These are phyloP conservation scores for Backusella circina DNA, from an alignment of 192 early-diverging fungal genomes.

Conservation along the genomic window DNA sequence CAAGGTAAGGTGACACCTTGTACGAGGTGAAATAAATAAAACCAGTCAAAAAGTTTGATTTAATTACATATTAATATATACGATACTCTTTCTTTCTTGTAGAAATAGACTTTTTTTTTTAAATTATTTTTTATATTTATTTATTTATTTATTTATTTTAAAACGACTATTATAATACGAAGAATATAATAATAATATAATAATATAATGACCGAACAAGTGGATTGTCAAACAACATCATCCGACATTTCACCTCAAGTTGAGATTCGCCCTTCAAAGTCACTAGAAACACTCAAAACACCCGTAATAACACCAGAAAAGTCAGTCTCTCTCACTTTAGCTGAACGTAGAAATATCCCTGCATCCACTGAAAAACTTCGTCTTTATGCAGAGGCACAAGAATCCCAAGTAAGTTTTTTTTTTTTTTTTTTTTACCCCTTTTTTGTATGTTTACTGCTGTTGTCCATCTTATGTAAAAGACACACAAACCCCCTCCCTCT, in stretches of 20 bases:
- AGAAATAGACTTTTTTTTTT: not conserved
- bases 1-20: not conserved
- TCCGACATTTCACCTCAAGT: conserved; percentile 1
- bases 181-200: not conserved
- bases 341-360: conserved; percentile 34
- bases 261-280: not conserved
- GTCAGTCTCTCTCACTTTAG: conserved; percentile 23
- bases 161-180: not conserved
- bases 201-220: not conserved
- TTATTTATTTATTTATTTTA: no score
- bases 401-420: not conserved
- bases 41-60: not conserved
- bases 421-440: not conserved
- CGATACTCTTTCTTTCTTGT: not conserved
- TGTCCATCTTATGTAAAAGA: no score
- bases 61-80: not conserved
- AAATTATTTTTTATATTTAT: not conserved
- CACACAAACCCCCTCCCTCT: no score
- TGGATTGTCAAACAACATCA: conserved; percentile 1
- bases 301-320: conserved; percentile 5
- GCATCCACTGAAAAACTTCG: conserved; percentile 28
- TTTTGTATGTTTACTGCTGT: not conserved
- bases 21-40: not conserved
- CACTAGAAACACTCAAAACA: not conserved
- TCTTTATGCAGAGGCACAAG: conserved; percentile 6